Evolutionary conservation across 2,329 filamentous ascomycete species (phyloP).

Genomic region (Cercospora sp.): DNA sequence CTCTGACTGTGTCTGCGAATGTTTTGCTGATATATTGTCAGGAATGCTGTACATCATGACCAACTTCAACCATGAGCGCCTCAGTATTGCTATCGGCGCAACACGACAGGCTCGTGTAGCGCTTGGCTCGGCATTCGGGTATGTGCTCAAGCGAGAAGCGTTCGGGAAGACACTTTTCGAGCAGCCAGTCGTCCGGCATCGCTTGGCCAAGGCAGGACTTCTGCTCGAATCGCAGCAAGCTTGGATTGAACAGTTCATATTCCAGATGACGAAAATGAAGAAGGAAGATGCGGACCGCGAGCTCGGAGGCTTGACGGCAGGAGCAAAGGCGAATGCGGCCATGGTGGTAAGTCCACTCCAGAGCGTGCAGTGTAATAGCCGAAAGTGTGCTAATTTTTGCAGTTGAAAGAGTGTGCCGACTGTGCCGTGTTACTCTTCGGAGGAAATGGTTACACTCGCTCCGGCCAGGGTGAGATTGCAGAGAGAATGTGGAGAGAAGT

Average conservation of each 20-base stretch:
- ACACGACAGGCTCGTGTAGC: constrained; percentile 65
- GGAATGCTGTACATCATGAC: constrained; percentile 41
- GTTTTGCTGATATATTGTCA: constrained; percentile 71
- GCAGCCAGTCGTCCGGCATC: constrained; percentile 71
- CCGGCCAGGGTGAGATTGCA: constrained; percentile 68
- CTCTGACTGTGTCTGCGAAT: constrained; percentile 47
- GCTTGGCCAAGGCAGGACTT: constrained; percentile 69
- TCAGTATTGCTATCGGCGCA: constrained; percentile 65
- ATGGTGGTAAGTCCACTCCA: constrained; percentile 51
- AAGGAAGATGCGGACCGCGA: constrained; percentile 62
- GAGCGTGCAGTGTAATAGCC: not conserved
- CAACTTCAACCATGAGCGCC: constrained; percentile 75
- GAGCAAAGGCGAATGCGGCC: constrained; percentile 71
- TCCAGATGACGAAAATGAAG: constrained; percentile 63
- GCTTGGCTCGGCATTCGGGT: constrained; percentile 60
- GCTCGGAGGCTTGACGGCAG: constrained; percentile 69
- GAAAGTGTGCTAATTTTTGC: not conserved
- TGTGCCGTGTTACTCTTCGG: constrained; percentile 71
- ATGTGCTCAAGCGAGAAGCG: constrained; percentile 65
- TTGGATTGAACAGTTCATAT: constrained; percentile 72
- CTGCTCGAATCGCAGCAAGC: constrained; percentile 69
- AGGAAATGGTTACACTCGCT: constrained; percentile 67
- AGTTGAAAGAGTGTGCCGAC: constrained; percentile 67
- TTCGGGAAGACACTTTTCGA: constrained; percentile 70
- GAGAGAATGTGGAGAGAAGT: constrained; percentile 58